phyloP scores from a whole-genome alignment of 1,139 yeast genomes.

The Pneumocystis carinii region DNA sequence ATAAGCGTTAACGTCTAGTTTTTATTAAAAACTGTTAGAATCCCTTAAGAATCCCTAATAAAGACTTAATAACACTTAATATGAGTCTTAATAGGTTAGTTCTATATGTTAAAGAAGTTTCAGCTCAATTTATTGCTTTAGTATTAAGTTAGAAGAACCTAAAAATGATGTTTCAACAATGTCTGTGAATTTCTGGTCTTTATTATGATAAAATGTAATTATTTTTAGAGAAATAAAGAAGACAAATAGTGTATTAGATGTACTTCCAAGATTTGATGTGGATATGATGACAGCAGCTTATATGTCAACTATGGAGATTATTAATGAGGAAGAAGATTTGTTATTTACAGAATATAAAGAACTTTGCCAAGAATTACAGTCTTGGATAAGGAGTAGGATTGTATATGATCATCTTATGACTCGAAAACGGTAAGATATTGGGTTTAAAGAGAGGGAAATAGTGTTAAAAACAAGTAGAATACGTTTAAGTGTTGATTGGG shows the following conservation, averaged over 20 bases:
- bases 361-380: not conserved
- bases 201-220: not conserved
- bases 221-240: not conserved
- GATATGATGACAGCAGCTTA: not conserved
- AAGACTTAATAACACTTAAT: no score
- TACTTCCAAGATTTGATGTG: not conserved
- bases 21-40: not conserved
- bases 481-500: not conserved
- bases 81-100: no score
- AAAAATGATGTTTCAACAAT: not conserved
- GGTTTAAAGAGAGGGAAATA: not conserved
- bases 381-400: not conserved
- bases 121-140: not conserved
- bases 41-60: not conserved
- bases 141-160: not conserved
- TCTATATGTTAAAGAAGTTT: not conserved
- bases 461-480: not conserved
- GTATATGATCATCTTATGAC: not conserved
- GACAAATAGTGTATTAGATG: not conserved
- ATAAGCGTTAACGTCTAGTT: no score
- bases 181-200: not conserved
- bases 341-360: not conserved
- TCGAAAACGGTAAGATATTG: not conserved
- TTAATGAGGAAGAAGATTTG: not conserved
- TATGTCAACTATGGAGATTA: not conserved